Conservation (phyloP, 345 rosid genomes). For the Acer negundo region DNA sequence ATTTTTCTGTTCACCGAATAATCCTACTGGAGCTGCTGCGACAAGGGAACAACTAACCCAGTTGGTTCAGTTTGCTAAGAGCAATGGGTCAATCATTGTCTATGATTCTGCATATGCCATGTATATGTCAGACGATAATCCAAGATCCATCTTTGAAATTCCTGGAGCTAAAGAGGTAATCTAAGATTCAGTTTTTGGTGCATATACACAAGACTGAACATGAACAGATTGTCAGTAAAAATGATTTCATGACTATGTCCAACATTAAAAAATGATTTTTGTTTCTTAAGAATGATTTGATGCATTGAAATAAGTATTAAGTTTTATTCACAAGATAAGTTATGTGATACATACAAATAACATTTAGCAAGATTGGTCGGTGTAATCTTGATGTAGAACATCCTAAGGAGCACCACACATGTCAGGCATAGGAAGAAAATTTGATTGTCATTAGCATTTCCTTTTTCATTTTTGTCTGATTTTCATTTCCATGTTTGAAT, state of each 20-base stretch:
- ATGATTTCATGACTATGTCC: background rate
- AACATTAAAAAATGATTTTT: no score
- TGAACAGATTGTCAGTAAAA: no score
- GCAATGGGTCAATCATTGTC: slow-evolving; percentile 87
- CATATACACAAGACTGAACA: no score
- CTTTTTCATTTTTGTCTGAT: no score
- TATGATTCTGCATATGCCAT: slow-evolving; percentile 94
- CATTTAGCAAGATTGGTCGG: background rate
- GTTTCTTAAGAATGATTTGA: background rate
- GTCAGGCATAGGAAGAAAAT: no score
- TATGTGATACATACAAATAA: background rate
- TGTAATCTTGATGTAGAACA: background rate
- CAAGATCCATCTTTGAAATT: slow-evolving; percentile 88
- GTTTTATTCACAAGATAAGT: background rate
- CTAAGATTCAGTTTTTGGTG: background rate
- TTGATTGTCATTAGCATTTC: no score
- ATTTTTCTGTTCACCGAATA: slow-evolving; percentile 95
- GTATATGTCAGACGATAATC: slow-evolving; percentile 86
- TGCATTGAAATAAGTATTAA: no score
- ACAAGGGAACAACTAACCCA: slow-evolving; percentile 77
- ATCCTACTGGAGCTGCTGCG: slow-evolving; percentile 95
- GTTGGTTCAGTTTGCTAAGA: slow-evolving; percentile 82
- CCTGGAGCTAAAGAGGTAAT: slow-evolving; percentile 96
- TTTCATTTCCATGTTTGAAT: no score
- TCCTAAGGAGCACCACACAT: no score